Evolutionary conservation across 179 eudicot species (phyloP), one percentile per base, ranked within the genome.

Genomic region (Camellia oleifera): DNA sequence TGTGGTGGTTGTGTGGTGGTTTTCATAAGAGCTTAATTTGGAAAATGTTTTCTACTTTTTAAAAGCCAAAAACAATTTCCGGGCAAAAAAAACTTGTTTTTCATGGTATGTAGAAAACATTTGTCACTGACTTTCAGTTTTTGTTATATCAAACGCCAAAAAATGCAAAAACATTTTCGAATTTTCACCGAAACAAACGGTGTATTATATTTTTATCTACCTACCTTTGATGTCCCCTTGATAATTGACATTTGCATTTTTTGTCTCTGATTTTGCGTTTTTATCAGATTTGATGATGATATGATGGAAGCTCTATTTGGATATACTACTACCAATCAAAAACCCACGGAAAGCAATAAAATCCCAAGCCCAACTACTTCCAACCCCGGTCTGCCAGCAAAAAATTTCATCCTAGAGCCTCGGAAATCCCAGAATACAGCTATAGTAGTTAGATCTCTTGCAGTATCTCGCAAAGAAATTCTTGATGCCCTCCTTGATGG

Each of bases 401-500:
- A 84, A 79, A 84, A 84, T 13, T 89, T 87, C 87, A 84, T 95
- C 70, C 86, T 93, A n/a, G 91, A 95, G 6, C 84, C 92, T 54
- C 83, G 94, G 9, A 93, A 91, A 74, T 93, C 99, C 5, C 98
- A 95, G 75, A 95, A 95, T 81, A 87, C 89, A 15, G 92, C 98
- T 15, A 95, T 93, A 54, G 91, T 95, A 58, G 85, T 95, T 5
- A 88, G 87, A 12, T 89, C 99, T 17, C 88, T 95, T 1, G 86
- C 88, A 61, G 79, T 86, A 18, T 86, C 98, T 45, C 87, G 92
- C n/a, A 80, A 77, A 48, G 90, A 89, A 70, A 81, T 95, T 54
- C 84, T 95, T 7, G 93, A 88, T 7, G 85, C 92, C 18, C 84
- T 92, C 23, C 71, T 45, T 11, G 90, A 91, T 32, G 97, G 98